These are phyloP conservation scores for Besnoitia besnoiti DNA, from an alignment of 169 alveolate species.

Conservation along the genomic window DNA sequence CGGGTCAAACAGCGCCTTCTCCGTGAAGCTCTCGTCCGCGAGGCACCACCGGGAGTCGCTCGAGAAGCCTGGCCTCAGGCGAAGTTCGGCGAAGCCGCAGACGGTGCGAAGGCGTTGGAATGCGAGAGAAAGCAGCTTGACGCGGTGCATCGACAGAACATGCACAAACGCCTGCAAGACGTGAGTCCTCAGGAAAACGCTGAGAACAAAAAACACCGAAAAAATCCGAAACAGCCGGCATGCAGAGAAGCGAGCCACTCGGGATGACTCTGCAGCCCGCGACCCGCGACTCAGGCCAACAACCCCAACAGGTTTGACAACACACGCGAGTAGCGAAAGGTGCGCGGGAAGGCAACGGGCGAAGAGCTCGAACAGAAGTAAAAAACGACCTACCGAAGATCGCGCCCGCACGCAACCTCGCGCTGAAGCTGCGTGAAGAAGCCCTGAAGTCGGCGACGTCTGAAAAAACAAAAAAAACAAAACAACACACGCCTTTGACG, in stretches of 20 bases:
- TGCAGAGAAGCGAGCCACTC: too few species aligned
- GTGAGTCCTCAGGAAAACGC: not conserved
- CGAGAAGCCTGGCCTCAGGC: not conserved
- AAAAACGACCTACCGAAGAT: not conserved
- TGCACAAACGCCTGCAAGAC: not conserved
- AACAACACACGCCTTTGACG: too few species aligned
- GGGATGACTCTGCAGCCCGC: too few species aligned
- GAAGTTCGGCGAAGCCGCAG: not conserved
- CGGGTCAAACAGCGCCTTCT: too few species aligned
- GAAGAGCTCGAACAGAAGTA: not conserved
- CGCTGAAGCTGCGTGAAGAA: not conserved
- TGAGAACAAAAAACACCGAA: not conserved
- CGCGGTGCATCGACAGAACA: not conserved
- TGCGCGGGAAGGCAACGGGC: too few species aligned
- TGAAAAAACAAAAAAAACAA: not conserved
- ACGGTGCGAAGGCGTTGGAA: not conserved
- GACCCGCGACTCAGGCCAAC: too few species aligned
- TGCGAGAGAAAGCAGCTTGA: not conserved
- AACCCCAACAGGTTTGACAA: too few species aligned
- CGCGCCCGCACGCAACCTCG: conserved; percentile 1
- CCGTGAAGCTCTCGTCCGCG: not conserved
- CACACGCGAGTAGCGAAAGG: not conserved
- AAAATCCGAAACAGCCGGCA: not conserved
- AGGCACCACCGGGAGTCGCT: not conserved
- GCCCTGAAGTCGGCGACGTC: not conserved